Conservation (phyloP, 106 monocot genomes). For the Alisma plantagoaquatica region DNA sequence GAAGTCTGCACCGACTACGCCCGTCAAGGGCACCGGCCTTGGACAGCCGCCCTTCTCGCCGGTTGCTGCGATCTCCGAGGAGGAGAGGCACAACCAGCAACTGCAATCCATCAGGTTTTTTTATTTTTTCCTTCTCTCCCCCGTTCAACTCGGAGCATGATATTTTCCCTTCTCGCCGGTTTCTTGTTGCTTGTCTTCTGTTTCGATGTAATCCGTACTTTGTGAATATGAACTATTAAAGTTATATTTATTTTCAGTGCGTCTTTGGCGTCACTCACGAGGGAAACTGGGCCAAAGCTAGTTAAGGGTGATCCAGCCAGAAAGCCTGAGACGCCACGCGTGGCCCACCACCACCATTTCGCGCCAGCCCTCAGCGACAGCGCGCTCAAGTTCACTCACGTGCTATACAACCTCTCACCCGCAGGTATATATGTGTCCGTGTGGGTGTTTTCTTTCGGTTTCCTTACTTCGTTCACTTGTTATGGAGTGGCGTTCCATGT, state of each 20-base stretch:
- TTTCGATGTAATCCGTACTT: not conserved
- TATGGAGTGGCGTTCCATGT: too few relatives aligned
- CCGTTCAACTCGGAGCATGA: too few relatives aligned
- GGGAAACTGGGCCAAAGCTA: conserved; percentile 86
- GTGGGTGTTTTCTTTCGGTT: too few relatives aligned
- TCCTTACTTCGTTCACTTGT: too few relatives aligned
- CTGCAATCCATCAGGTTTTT: conserved; percentile 93
- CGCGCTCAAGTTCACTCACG: conserved; percentile 92
- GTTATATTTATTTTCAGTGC: too few relatives aligned
- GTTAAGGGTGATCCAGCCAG: conserved; percentile 86
- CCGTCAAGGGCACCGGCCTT: conserved; percentile 56
- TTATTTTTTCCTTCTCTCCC: not conserved
- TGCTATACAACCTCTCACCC: conserved; percentile 97
- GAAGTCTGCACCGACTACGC: conserved; percentile 88
- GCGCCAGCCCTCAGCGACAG: conserved; percentile 72
- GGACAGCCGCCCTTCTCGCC: conserved; percentile 22
- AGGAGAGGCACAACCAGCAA: conserved; percentile 76
- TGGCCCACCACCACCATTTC: conserved; percentile 21
- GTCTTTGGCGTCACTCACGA: conserved; percentile 85
- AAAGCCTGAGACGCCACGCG: conserved; percentile 53
- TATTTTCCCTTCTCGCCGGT: too few relatives aligned
- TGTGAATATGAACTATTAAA: too few relatives aligned
- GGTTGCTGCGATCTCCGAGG: conserved; percentile 58
- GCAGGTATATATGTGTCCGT: conserved; percentile 52
- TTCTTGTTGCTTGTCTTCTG: too few relatives aligned